phyloP scores from a whole-genome alignment of 2,329 filamentous ascomycete genomes.

The Penicillium carneum region DNA sequence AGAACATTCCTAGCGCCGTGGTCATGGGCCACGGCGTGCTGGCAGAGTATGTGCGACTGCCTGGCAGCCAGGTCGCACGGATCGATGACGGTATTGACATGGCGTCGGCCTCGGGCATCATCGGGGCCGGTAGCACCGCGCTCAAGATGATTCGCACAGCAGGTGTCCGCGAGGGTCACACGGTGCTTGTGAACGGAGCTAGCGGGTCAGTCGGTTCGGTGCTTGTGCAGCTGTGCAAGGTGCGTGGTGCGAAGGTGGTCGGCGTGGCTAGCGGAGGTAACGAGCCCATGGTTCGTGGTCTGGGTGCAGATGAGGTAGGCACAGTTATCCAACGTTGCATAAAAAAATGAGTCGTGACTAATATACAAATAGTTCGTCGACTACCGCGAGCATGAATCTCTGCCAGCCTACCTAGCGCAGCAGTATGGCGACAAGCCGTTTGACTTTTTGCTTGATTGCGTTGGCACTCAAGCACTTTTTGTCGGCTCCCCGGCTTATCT shows the following conservation, averaged over 20 bases:
- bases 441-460: constrained; percentile 32
- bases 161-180: constrained; percentile 28
- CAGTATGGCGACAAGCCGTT: constrained; percentile 27
- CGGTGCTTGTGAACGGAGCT: constrained; percentile 29
- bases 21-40: constrained; percentile 21
- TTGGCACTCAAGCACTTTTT: constrained; percentile 31
- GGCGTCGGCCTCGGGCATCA: constrained; percentile 27
- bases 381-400: constrained; percentile 19
- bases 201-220: constrained; percentile 31
- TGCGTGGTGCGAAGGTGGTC: constrained; percentile 28
- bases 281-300: constrained; percentile 27
- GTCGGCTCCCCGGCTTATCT: constrained; percentile 28
- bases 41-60: constrained; percentile 24
- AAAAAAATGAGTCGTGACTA: constrained; percentile 1
- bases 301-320: constrained; percentile 30
- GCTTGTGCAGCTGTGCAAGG: constrained; percentile 30
- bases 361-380: constrained; percentile 22
- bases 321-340: neutral
- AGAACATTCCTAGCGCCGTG: constrained; percentile 11
- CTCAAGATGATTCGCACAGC: constrained; percentile 30
- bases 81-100: constrained; percentile 20
- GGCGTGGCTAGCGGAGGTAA: constrained; percentile 32
- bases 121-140: constrained; percentile 24
- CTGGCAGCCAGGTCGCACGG: constrained; percentile 16
- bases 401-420: constrained; percentile 22